Evolutionary conservation across 2,329 filamentous ascomycete genomes (phyloP).

Genomic region (Huntiella moniliformis): DNA sequence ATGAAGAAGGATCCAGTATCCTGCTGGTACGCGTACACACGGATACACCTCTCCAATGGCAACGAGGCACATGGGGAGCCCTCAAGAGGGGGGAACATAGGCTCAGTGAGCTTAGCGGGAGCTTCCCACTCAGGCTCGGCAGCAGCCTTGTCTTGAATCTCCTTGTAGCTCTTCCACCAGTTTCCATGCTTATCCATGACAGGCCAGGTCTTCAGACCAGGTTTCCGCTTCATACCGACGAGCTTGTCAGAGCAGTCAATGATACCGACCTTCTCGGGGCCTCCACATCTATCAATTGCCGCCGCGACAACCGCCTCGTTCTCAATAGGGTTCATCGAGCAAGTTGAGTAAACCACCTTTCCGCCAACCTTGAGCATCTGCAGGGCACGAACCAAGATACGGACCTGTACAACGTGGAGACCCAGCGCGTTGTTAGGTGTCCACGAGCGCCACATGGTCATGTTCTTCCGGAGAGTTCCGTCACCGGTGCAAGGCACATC

Average conservation of each 20-base stretch:
- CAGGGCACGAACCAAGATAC: slow-evolving; percentile 77
- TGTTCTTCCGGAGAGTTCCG: slow-evolving; percentile 83
- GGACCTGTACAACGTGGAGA: slow-evolving; percentile 67
- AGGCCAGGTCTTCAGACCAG: slow-evolving; percentile 68
- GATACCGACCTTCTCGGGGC: slow-evolving; percentile 60
- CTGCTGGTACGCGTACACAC: slow-evolving; percentile 86
- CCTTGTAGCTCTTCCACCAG: slow-evolving; percentile 65
- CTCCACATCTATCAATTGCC: slow-evolving; percentile 80
- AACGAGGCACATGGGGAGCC: slow-evolving; percentile 38
- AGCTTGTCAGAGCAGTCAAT: slow-evolving; percentile 67
- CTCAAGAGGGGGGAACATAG: slow-evolving; percentile 60
- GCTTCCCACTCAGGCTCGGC: slow-evolving; percentile 32
- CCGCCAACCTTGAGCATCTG: slow-evolving; percentile 94
- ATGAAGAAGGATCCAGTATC: slow-evolving; percentile 98
- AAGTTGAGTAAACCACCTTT: slow-evolving; percentile 91
- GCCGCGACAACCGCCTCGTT: slow-evolving; percentile 83
- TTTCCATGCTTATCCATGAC: slow-evolving; percentile 74
- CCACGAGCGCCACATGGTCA: slow-evolving; percentile 91
- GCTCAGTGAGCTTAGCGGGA: slow-evolving; percentile 53
- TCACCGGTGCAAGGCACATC: slow-evolving; percentile 96
- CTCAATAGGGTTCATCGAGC: slow-evolving; percentile 96
- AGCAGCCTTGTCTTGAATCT: slow-evolving; percentile 53
- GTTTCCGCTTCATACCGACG: slow-evolving; percentile 53
- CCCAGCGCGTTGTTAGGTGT: slow-evolving; percentile 71
- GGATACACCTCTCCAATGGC: slow-evolving; percentile 76